Evolutionary conservation across 1,139 yeast species (phyloP), one percentile per base, ranked within the genome.

Genomic region (Kodamaea derodonti): DNA sequence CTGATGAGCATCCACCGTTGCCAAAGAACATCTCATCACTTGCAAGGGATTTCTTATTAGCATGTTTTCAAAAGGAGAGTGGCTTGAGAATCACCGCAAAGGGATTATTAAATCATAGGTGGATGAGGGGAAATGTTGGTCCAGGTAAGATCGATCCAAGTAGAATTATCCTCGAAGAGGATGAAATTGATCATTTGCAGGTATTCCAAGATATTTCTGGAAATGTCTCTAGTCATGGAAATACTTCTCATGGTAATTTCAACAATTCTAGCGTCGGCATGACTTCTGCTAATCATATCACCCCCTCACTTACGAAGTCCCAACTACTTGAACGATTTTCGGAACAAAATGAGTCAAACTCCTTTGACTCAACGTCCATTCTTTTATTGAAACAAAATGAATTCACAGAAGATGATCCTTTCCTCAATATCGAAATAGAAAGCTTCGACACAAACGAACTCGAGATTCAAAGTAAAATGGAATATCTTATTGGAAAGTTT

Each of bases 61-160:
- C 75, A 39, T 92, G 97, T 54, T 87, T 90, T 46, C 88, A 84
- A 47, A 82, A 81, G 49, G 82, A 81, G 45, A 87, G 92, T 0
- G 66, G 65, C 28, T 57, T 77, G 20, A 63, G 95, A 39, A 64
- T 69, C 2, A 60, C 75, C 11, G 94, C 94, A 0, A 63, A 62
- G 29, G 57, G 72, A 18, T 61, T 86, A 24, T 56, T 79, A 14
- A 61, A 65, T 26, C 92, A 84, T 50, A 69, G 70, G 20, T 85
- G 95, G 95, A 49, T 80, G 16, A 12, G 13, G 13, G 28, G 22
- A 6, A 18, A 18, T 9, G 9, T 6, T 7, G 22, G 9, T 7
- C 6, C 9, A 9, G 22, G 22, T 18, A n/a, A n/a, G n/a, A n/a
- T n/a, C n/a, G n/a, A n/a, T n/a, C 22, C 22, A 18, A 18, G 9